phyloP scores from a whole-genome alignment of 441 rosid genomes.

The Aquilaria agallochum region DNA sequence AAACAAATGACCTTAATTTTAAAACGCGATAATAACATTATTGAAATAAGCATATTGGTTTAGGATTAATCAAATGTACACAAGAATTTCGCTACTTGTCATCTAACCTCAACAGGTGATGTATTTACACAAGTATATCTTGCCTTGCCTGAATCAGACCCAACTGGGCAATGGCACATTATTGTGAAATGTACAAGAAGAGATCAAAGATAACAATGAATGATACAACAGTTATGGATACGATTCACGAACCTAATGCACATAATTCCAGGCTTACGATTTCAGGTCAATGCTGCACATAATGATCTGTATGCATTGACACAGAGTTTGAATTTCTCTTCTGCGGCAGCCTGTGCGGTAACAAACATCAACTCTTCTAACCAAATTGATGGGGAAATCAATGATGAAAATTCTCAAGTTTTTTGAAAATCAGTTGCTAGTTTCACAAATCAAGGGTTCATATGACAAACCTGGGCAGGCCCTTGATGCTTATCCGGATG shows the following conservation, averaged over 20 bases:
- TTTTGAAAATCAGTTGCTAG: neutral
- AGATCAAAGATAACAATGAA: neutral
- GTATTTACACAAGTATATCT: no score
- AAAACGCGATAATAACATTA: no score
- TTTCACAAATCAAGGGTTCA: no score
- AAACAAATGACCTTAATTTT: no score
- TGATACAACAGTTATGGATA: neutral
- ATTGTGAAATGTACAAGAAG: neutral
- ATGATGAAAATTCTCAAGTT: neutral
- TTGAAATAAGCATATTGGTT: no score
- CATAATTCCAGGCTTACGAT: neutral
- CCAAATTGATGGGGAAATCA: no score
- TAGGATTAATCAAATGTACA: no score
- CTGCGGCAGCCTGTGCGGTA: conserved; percentile 44
- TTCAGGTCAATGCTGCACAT: conserved; percentile 38
- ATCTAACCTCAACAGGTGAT: no score
- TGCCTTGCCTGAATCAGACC: neutral
- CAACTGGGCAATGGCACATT: neutral
- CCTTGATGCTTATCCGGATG: conserved; percentile 93
- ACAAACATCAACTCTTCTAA: neutral
- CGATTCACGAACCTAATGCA: neutral
- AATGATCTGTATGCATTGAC: conserved; percentile 56
- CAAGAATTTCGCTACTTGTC: no score
- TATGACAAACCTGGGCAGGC: conserved; percentile 50
- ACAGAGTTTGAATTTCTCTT: conserved; percentile 66